Percentiles rank a stretch among this genome's conserved stretches.
phyloP scores from a whole-genome alignment of 1,139 yeast species.

The Pichia sp. region DNA sequence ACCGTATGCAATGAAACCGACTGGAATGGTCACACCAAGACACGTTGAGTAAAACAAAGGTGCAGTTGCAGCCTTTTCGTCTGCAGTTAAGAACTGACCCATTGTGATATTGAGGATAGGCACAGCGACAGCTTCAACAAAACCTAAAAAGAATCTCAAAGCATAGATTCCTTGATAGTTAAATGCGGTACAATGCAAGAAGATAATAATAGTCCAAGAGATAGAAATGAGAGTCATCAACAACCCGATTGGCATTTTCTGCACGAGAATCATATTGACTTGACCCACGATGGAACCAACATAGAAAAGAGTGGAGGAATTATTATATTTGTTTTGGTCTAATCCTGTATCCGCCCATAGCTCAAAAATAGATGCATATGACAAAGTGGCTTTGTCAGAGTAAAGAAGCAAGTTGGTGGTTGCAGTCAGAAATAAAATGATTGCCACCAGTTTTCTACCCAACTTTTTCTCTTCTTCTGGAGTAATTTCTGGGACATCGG shows the following conservation, averaged over 20 bases:
- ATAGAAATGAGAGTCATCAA: conserved; percentile 30
- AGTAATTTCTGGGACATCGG: conserved; percentile 29
- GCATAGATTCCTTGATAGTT: conserved; percentile 36
- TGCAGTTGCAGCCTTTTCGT: conserved; percentile 36
- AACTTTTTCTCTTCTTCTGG: conserved; percentile 34
- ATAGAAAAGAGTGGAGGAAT: conserved; percentile 42
- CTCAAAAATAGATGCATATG: conserved; percentile 45
- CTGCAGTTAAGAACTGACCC: conserved; percentile 36
- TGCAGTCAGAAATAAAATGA: conserved; percentile 34
- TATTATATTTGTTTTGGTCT: conserved; percentile 35
- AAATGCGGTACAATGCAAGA: conserved; percentile 33
- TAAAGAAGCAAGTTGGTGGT: conserved; percentile 36
- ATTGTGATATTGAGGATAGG: conserved; percentile 38
- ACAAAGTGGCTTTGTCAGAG: conserved; percentile 43
- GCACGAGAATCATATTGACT: conserved; percentile 30
- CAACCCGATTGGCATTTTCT: conserved; percentile 36
- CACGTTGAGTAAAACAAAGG: conserved; percentile 38
- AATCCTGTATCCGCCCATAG: conserved; percentile 43
- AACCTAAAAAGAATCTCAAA: conserved; percentile 36
- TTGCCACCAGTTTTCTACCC: conserved; percentile 30
- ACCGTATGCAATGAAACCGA: conserved; percentile 40
- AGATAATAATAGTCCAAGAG: conserved; percentile 34
- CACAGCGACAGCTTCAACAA: conserved; percentile 35
- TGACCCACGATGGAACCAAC: conserved; percentile 42
- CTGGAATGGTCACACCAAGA: conserved; percentile 36